phyloP scores from a whole-genome alignment of 371 early-diverging fungal species.

The Mucor irregularis region DNA sequence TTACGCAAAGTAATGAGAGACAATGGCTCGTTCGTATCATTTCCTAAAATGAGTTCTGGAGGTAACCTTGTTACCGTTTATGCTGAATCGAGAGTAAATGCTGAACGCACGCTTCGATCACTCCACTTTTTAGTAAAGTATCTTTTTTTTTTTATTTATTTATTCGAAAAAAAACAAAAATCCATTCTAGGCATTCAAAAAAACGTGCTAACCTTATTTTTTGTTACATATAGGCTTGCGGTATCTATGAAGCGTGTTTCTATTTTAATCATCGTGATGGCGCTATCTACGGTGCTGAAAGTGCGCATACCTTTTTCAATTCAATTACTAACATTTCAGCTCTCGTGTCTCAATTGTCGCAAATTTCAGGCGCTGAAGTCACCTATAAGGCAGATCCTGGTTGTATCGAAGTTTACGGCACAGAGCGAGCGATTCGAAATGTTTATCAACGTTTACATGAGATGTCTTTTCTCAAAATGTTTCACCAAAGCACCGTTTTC shows the following conservation, averaged over 20 bases:
- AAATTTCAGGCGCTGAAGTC: constrained; percentile 61
- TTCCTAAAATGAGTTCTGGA: constrained; percentile 52
- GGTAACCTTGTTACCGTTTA: constrained; percentile 55
- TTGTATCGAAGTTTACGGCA: constrained; percentile 69
- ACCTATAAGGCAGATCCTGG: constrained; percentile 46
- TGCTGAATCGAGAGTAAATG: constrained; percentile 72
- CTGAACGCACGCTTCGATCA: constrained; percentile 74
- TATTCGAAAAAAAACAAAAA: constrained; percentile 2
- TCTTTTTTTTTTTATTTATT: no score
- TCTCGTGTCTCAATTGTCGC: constrained; percentile 53
- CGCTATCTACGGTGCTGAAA: constrained; percentile 29
- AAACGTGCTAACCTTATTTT: constrained; percentile 12
- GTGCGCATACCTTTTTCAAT: constrained; percentile 31
- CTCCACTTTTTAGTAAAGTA: constrained; percentile 49
- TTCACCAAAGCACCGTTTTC: constrained; percentile 31
- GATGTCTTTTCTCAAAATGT: constrained; percentile 42
- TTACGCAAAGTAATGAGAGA: constrained; percentile 75
- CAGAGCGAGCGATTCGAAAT: constrained; percentile 58
- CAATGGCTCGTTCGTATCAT: constrained; percentile 51
- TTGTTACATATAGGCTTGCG: constrained; percentile 41
- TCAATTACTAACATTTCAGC: constrained; percentile 38
- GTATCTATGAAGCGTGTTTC: constrained; percentile 61
- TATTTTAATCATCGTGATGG: constrained; percentile 46
- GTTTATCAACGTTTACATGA: constrained; percentile 58
- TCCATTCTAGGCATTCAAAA: neutral